Evolutionary conservation across 2,329 filamentous ascomycete species (phyloP), one percentile per base, ranked within the genome.

Genomic region (Aureobasidium sp.): DNA sequence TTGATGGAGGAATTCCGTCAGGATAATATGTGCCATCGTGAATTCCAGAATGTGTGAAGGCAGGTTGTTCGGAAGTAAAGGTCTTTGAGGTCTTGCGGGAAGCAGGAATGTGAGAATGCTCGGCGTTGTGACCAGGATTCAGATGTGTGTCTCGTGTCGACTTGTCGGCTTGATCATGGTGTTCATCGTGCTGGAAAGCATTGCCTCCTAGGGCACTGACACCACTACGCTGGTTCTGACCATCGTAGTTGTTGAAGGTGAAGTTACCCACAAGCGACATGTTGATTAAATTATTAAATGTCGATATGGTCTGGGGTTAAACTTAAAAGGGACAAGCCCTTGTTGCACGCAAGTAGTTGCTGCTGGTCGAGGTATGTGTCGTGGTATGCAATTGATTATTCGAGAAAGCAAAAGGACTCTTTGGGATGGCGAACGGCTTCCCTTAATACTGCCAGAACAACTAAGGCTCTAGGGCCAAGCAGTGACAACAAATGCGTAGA

Each of bases 251-350:
- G 67, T 67, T 66, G 59, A 76, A 73, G 51, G 70, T 69, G 63
- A 78, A 76, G 67, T 76, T 77, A 67, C 76, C 76, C 59, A 75
- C 73, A 65, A 77, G 68, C 64, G 74, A 75, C 77, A 79, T 78
- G 65, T n/a, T 56, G 39, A 32, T 17, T n/a, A 47, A 29, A 20
- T 37, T 37, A 20, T 59, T 24, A 27, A 24, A 51, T 37, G 55
- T 59, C 43, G 55, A 24, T n/a, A 27, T 26, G 20, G 26, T 39
- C 7, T 48, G 20, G 53, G 24, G n/a, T 46, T 24, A 46, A 27
- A 29, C 13, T 59, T 24, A 26, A 37, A 37, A 47, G 55, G 55
- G 55, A 39, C 55, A 29, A 59, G 43, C 43, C 55, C 55, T 39
- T 32, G 29, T n/a, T 37, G 55, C 55, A 59, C 37, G 55, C 43